Evolutionary conservation across 2,329 filamentous ascomycete genomes (phyloP), one percentile per base, ranked within the genome.

Genomic region (Immersiporthe knoxdaviesiana): DNA sequence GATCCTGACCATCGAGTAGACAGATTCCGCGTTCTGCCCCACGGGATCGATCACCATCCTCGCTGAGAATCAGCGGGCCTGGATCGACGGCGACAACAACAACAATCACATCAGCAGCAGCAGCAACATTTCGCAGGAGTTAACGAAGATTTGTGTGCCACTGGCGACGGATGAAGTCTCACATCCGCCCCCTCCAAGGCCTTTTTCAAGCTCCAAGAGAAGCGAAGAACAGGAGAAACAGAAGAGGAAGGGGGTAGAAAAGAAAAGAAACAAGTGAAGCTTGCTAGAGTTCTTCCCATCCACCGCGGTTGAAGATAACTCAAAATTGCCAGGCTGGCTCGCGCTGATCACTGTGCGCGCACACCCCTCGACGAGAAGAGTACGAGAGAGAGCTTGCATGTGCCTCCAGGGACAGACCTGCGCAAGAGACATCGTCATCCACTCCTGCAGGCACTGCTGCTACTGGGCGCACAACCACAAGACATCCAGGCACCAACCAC

Each of bases 401-500:
- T 60, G 64, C 44, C 59, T 18, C 7, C 50, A 30, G 21, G 24
- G 30, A 66, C 62, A 35, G 54, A 35, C 56, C 37, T 35, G 64
- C 44, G 52, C 66, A 41, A 52, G n/a, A 56, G 1, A 32, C 60
- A 63, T 47, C 41, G 21, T 30, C 54, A 14, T 24, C 30, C 54
- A 3, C 27, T 11, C 14, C 6, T 21, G 7, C 30, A 16, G 30
- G 54, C 35, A 35, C 8, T 21, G 1, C 8, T 21, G 1, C 21
- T 47, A 47, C 44, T 11, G 44, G 50, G 56, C 50, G 37, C 16
- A 50, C 59, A 39, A 61, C 35, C 50, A 68, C 63, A 59, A 67
- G 50, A 62, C 61, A 62, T 62, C 60, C 69, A 71, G 69, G 69
- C 63, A 71, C 69, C 69, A 63, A 47, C 44, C 6, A 47, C 18